Conservation (phyloP, 768 basidiomycete genomes). For the Chiua virens region DNA sequence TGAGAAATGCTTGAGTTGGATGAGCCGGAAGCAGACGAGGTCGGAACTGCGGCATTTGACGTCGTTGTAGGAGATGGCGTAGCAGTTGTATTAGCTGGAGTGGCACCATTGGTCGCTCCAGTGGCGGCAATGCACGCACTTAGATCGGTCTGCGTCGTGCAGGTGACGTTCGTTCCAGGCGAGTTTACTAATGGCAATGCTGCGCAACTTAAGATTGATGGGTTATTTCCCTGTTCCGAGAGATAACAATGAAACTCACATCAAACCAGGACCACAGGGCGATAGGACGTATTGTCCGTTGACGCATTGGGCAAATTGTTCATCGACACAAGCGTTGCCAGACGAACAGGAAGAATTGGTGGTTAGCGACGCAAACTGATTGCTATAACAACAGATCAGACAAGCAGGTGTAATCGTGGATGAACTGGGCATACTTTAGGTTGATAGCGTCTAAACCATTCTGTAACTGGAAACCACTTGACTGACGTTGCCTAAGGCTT, state of each 20-base stretch:
- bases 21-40: slow-evolving; percentile 8
- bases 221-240: not conserved
- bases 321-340: slow-evolving; percentile 49
- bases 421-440: slow-evolving; percentile 34
- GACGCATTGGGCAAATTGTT: slow-evolving; percentile 57
- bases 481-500: slow-evolving; percentile 30
- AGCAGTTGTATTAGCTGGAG: slow-evolving; percentile 14
- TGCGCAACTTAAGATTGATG: slow-evolving; percentile 13
- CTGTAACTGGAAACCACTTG: slow-evolving; percentile 29
- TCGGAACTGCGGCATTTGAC: not conserved
- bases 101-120: slow-evolving; percentile 21
- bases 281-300: slow-evolving; percentile 38
- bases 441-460: slow-evolving; percentile 45
- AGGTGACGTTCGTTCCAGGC: slow-evolving; percentile 51
- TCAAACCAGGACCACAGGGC: slow-evolving; percentile 17
- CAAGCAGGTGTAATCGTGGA: not conserved
- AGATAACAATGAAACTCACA: slow-evolving; percentile 6
- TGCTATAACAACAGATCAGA: slow-evolving; percentile 15
- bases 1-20: slow-evolving; percentile 23
- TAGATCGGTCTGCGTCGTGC: slow-evolving; percentile 48
- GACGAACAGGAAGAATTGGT: slow-evolving; percentile 35
- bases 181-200: slow-evolving; percentile 53
- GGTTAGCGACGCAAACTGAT: slow-evolving; percentile 18
- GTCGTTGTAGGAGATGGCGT: slow-evolving; percentile 14
- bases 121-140: slow-evolving; percentile 47